A percentile compares a stretch with the other conserved stretches of the same genome.
These are phyloP conservation scores for Phytophthora melonis DNA, from an alignment of 352 stramenopile species.

Conservation along the genomic window DNA sequence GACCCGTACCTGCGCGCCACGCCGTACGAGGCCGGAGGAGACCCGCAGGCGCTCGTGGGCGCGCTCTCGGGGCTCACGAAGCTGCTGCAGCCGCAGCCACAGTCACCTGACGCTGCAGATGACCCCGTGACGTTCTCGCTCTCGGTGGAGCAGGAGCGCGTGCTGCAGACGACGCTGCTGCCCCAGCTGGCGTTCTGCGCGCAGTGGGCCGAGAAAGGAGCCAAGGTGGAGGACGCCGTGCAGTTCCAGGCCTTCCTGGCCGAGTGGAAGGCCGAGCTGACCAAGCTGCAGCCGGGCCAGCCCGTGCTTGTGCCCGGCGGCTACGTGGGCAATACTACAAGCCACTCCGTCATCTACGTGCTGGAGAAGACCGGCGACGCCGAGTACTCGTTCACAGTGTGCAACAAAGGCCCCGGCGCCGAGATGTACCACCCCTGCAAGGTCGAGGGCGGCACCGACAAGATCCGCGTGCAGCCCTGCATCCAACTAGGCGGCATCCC, in stretches of 20 bases:
- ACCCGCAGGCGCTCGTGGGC: conserved; percentile 68
- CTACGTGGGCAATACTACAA: conserved; percentile 76
- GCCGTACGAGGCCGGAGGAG: conserved; percentile 78
- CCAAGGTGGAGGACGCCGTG: conserved; percentile 67
- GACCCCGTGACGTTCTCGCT: conserved; percentile 64
- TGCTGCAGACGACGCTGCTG: conserved; percentile 57
- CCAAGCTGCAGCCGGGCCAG: conserved; percentile 48
- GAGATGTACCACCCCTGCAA: conserved; percentile 84
- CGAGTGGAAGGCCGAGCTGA: conserved; percentile 75
- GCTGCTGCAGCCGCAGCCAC: conserved; percentile 49
- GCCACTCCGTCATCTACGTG: conserved; percentile 87
- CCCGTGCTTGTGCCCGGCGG: conserved; percentile 78
- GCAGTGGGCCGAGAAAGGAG: conserved; percentile 63
- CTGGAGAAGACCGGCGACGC: conserved; percentile 72
- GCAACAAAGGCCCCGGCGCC: conserved; percentile 87
- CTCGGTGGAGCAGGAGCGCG: conserved; percentile 56
- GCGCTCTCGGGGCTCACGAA: conserved; percentile 52
- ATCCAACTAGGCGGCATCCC: conserved; percentile 76
- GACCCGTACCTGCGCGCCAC: conserved; percentile 84
- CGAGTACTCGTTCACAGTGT: conserved; percentile 86
- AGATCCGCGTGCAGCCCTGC: conserved; percentile 84
- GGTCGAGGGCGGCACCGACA: conserved; percentile 36
- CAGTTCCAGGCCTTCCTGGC: conserved; percentile 73
- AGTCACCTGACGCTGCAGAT: neutral
- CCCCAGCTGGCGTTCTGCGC: conserved; percentile 64